Conservation (phyloP, 2,329 filamentous ascomycete species). For the Aspergillus aculeatus region DNA sequence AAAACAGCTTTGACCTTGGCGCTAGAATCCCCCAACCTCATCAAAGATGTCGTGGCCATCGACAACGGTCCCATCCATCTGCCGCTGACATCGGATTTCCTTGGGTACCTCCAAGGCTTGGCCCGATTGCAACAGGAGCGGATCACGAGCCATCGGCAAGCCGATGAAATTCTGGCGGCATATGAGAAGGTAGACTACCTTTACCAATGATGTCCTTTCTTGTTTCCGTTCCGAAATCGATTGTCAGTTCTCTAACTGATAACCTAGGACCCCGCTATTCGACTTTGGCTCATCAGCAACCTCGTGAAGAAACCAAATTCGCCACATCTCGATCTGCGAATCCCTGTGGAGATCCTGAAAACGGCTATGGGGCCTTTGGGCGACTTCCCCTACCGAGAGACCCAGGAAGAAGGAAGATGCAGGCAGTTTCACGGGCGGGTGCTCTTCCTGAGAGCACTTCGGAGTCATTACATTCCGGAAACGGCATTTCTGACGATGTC, state of each 20-base stretch:
- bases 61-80: conserved; percentile 24
- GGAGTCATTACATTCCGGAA: conserved; percentile 53
- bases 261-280: conserved; percentile 1
- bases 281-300: conserved; percentile 11
- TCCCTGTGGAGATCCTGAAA: no score
- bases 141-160: conserved; percentile 4
- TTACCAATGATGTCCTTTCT: no score
- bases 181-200: background rate
- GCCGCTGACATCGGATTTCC: conserved; percentile 19
- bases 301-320: no score
- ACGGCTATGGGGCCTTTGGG: no score
- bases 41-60: conserved; percentile 23
- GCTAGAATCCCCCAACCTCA: conserved; percentile 18
- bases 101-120: conserved; percentile 54
- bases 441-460: conserved; percentile 22
- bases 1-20: conserved; percentile 25
- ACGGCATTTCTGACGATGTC: conserved; percentile 35
- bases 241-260: background rate
- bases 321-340: no score
- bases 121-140: background rate
- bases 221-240: no score
- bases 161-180: conserved; percentile 1
- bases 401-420: background rate
- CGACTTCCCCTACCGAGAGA: no score
- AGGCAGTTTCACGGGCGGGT: conserved; percentile 33